Base-by-base conservation (phyloP, 805 yeast species). In the Komagataella populi region DNA sequence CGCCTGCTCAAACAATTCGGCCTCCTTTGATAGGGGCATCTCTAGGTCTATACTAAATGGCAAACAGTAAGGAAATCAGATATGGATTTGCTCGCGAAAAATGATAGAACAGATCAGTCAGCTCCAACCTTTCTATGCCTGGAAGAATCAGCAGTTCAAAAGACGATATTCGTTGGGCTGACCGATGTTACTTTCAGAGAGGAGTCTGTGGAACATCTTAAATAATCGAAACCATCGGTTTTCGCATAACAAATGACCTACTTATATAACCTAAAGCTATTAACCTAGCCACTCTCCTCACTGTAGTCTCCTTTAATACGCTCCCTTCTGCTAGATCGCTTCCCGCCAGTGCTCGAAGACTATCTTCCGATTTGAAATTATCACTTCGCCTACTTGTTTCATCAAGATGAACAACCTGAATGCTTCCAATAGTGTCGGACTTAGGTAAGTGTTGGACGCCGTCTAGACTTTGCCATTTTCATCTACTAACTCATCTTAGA, bases 1-100 rank as follows among this genome's bases (percentile, higher is more conserved):
- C 6, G 65, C 64, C 56, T 59, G 55, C 53, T 64, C 67, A 50
- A 63, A 64, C 24, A 62, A 55, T 53, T 63, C 67, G 4, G 64
- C 65, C 49, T 62, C 66, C 46, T 56, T 58, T 16, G 52, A 48
- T 14, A 50, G 10, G 22, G 49, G 52, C 48, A 18, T 61, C 60
- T 10, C 49, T 49, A 10, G 16, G n/a, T 12, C n/a, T 18, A 7
- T 20, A 49, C 20, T 36, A 49, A 30, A 30, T 10, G 39, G 39
- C 14, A 5, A 10, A 30, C 39, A 4, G 39, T 30, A 14, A 4
- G 39, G 39, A 30, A 14, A 30, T 30, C 39, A 30, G 39, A 30
- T 10, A 30, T 30, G 14, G 39, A 20, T 8, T 8, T 30, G 14
- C 39, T 10, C 39, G 39, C 39, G 39, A 30, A 14, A 10, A 10